phyloP scores from a whole-genome alignment of 208 protist genomes.

The Vickermania ingenoplastis region DNA sequence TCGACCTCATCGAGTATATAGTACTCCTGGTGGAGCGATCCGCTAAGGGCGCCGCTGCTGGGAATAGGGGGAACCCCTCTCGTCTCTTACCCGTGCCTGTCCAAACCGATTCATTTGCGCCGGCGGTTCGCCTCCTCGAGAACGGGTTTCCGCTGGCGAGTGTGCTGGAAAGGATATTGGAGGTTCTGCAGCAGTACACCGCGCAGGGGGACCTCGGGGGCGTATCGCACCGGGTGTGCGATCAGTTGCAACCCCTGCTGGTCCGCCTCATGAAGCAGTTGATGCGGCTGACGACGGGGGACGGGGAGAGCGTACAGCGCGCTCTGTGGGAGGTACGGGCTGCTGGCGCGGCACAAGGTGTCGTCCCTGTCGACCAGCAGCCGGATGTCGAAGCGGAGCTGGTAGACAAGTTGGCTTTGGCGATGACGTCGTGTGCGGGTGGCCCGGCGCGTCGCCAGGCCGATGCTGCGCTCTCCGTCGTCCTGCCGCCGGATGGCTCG shows the following conservation, averaged over 20 bases:
- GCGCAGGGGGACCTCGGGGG: conserved; percentile 20
- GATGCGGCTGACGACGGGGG: not conserved
- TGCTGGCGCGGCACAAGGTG: not conserved
- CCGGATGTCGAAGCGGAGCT: conserved; percentile 10
- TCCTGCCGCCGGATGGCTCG: not conserved
- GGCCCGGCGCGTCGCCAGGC: conserved; percentile 25
- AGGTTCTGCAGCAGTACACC: conserved; percentile 21
- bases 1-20: conserved; percentile 9
- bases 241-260: conserved; percentile 22
- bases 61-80: no score
- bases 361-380: not conserved
- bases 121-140: not conserved
- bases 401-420: conserved; percentile 10
- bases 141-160: not conserved
- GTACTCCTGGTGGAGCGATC: conserved; percentile 14
- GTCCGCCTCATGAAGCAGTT: conserved; percentile 21
- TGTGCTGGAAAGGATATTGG: conserved; percentile 7
- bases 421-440: conserved; percentile 30
- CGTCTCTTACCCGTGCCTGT: no score
- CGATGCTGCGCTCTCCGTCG: conserved; percentile 19
- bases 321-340: not conserved
- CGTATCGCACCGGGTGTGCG: conserved; percentile 16
- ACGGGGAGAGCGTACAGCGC: not conserved
- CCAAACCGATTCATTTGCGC: no score
- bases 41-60: no score